Evolutionary conservation across 2,329 filamentous ascomycete species (phyloP).

Genomic region (Venturia nashicola): DNA sequence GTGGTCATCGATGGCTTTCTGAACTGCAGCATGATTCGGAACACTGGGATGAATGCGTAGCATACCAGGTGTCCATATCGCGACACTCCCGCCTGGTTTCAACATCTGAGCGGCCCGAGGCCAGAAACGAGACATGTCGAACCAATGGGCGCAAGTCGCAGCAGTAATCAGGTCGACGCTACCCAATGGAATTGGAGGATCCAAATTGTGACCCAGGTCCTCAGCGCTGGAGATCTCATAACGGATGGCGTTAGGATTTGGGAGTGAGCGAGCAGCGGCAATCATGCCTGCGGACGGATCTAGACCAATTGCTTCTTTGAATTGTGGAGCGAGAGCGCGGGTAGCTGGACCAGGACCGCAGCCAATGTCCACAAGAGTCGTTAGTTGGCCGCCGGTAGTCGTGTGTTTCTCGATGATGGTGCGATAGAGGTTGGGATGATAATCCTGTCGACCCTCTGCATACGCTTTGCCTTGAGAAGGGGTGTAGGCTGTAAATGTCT

Average conservation of each 20-base stretch:
- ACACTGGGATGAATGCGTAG: constrained; percentile 20
- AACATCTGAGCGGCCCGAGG: constrained; percentile 32
- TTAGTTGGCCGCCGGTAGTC: constrained; percentile 31
- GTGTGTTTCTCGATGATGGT: constrained; percentile 35
- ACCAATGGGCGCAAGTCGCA: constrained; percentile 44
- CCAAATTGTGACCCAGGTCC: constrained; percentile 22
- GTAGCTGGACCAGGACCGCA: constrained; percentile 43
- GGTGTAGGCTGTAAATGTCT: constrained; percentile 35
- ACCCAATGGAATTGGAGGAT: constrained; percentile 18
- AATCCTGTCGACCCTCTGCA: constrained; percentile 29
- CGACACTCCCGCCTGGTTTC: constrained; percentile 42
- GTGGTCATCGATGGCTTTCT: constrained; percentile 25
- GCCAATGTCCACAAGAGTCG: constrained; percentile 40
- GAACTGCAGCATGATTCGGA: constrained; percentile 29
- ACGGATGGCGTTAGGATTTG: constrained; percentile 19
- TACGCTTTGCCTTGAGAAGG: constrained; percentile 33
- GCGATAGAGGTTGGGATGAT: constrained; percentile 35
- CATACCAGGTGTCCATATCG: constrained; percentile 33
- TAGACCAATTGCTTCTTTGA: constrained; percentile 35
- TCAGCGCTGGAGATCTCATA: constrained; percentile 36
- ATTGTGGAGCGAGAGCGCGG: constrained; percentile 33
- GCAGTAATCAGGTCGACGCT: constrained; percentile 39
- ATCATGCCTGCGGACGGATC: constrained; percentile 46
- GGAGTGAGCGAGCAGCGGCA: constrained; percentile 24
- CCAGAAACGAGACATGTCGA: constrained; percentile 43